phyloP scores from a whole-genome alignment of 2,329 filamentous ascomycete species.

The Emergomyces pasteurianus region DNA sequence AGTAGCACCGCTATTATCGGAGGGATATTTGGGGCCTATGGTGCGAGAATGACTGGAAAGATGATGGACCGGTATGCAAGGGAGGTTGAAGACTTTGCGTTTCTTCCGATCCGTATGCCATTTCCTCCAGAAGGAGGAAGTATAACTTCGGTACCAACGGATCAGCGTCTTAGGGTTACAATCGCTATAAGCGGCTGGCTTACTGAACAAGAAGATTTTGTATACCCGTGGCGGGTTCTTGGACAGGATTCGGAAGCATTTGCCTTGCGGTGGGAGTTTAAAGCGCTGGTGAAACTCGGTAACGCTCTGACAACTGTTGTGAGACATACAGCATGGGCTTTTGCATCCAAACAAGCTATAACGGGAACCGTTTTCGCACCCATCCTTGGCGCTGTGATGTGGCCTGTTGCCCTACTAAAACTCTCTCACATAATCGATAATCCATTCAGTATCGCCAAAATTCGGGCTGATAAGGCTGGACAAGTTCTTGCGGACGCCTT shows the following conservation, averaged over 20 bases:
- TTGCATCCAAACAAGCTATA: constrained; percentile 63
- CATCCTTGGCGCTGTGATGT: constrained; percentile 52
- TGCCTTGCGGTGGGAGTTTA: constrained; percentile 70
- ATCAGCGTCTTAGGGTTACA: constrained; percentile 64
- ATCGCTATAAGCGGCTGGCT: constrained; percentile 78
- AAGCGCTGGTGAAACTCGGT: constrained; percentile 65
- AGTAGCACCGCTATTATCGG: constrained; percentile 71
- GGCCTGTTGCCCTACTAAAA: constrained; percentile 56
- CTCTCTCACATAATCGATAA: constrained; percentile 63
- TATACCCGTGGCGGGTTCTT: constrained; percentile 66
- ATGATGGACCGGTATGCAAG: constrained; percentile 81
- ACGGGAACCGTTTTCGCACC: constrained; percentile 58
- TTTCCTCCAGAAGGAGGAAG: constrained; percentile 19
- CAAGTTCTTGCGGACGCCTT: constrained; percentile 69
- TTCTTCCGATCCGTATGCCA: constrained; percentile 54
- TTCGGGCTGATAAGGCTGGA: constrained; percentile 68
- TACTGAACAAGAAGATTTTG: constrained; percentile 57
- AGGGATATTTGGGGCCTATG: constrained; percentile 83
- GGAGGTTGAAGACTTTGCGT: constrained; percentile 80
- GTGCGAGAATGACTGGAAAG: constrained; percentile 66
- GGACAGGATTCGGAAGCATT: constrained; percentile 66
- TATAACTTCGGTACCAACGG: constrained; percentile 33
- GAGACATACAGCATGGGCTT: constrained; percentile 65
- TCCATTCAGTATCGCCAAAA: constrained; percentile 65
- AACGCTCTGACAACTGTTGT: constrained; percentile 65